A percentile compares a stretch with the other conserved stretches of the same genome.
Evolutionary conservation across 371 early-diverging fungal species (phyloP).

Genomic region (Mortierella sp.): DNA sequence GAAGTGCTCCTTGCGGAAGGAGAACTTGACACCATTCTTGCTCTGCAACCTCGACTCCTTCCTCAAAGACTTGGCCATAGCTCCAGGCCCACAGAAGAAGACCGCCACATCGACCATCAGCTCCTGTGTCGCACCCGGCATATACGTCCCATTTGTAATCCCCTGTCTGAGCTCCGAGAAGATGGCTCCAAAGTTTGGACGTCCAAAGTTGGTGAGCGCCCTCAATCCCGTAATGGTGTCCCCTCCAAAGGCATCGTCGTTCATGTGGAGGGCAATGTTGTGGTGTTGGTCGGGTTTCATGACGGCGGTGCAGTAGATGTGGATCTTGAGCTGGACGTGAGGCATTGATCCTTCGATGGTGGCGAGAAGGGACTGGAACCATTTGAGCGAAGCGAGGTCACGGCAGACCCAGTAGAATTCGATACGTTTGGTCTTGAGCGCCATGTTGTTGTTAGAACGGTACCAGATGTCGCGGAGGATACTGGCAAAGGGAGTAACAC

Average conservation of each 20-base stretch:
- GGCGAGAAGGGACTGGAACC: conserved; percentile 80
- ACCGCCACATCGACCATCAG: conserved; percentile 65
- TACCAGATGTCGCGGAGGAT: conserved; percentile 80
- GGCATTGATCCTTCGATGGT: conserved; percentile 70
- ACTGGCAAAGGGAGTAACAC: conserved; percentile 84
- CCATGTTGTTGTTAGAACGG: conserved; percentile 65
- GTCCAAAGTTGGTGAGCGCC: conserved; percentile 71
- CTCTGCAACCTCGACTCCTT: conserved; percentile 54
- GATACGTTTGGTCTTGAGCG: conserved; percentile 63
- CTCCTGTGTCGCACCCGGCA: conserved; percentile 47
- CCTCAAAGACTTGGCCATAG: conserved; percentile 60
- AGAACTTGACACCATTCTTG: conserved; percentile 60
- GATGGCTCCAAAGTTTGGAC: conserved; percentile 68
- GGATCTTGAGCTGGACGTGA: conserved; percentile 72
- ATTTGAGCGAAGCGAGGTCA: conserved; percentile 73
- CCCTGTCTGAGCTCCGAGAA: conserved; percentile 62
- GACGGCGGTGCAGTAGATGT: conserved; percentile 78
- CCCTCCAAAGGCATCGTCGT: conserved; percentile 61
- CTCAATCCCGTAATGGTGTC: conserved; percentile 72
- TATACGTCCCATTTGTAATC: conserved; percentile 55
- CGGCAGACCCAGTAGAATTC: conserved; percentile 81
- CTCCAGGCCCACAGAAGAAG: conserved; percentile 78
- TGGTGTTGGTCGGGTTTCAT: conserved; percentile 66
- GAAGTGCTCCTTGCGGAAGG: conserved; percentile 70
- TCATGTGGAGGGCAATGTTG: conserved; percentile 65